phyloP scores from a whole-genome alignment of 345 rosid genomes.

The Bruguiera parviflora region DNA sequence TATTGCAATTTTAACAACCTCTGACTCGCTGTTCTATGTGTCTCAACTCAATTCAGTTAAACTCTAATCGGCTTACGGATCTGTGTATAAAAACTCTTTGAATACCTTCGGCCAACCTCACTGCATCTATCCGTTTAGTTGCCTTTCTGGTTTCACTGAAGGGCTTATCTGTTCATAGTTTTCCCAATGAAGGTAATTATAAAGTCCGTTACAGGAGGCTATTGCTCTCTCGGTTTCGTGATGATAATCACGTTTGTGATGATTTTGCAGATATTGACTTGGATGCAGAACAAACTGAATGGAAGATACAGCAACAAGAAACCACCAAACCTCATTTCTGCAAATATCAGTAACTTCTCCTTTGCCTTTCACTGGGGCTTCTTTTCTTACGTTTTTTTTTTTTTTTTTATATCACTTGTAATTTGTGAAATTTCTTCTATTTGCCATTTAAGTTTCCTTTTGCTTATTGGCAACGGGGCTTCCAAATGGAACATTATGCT shows the following conservation, averaged over 20 bases:
- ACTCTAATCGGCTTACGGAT: no score
- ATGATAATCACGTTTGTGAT: neutral
- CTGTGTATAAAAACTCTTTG: no score
- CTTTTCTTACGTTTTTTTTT: neutral
- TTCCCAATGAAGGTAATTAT: slow-evolving; percentile 25
- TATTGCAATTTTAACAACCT: slow-evolving; percentile 2
- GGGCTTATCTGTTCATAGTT: neutral
- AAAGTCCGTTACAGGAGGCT: neutral
- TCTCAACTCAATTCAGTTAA: no score
- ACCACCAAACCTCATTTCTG: slow-evolving; percentile 13
- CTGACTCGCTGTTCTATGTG: no score
- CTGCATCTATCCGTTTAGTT: no score
- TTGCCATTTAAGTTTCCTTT: no score
- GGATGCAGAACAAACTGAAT: slow-evolving; percentile 68
- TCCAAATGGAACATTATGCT: neutral
- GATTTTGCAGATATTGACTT: slow-evolving; percentile 51
- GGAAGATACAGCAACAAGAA: slow-evolving; percentile 24
- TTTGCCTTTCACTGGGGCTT: no score
- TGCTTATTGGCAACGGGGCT: neutral
- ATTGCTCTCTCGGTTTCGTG: neutral
- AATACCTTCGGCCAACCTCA: no score
- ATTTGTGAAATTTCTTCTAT: no score
- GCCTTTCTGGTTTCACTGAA: neutral
- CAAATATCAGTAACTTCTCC: slow-evolving; percentile 22
- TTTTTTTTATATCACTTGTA: no score